Base-by-base conservation (phyloP, 1,284 basidiomycete genomes). In the Cutaneotrichosporon sp. region DNA sequence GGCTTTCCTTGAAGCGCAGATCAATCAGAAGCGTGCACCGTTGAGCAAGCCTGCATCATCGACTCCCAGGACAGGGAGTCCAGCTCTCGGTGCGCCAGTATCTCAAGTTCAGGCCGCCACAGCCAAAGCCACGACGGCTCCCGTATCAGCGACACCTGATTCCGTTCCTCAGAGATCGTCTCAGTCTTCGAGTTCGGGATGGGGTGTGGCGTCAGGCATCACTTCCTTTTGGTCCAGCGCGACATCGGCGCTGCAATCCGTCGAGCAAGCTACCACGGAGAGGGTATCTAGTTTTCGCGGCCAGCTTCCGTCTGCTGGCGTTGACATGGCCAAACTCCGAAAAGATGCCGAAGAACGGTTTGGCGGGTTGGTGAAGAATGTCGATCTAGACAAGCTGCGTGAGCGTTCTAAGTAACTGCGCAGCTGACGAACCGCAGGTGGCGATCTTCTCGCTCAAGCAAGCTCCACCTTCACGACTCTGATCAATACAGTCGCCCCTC, bases 401-500 rank as follows among this genome's bases (percentile, higher is more conserved):
- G 44, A 59, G 67, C 10, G 26, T 23, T 17, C 4, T 3, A 17
- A 1, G 23, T 37, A 12, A 20, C 21, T 36, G 30, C 21, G 41
- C 4, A 9, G 40, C 18, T 45, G 22, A 33, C 53, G 23, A 39
- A 15, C n/a, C 22, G 9, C 65, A 92, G 90, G 90, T 46, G 81
- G 90, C 68, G 91, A 93, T 66, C 84, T 94, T 64, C 86, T 85
- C 67, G 82, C 84, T 42, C 86, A 88, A 30, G 90, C 90, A 22
- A 76, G 91, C 56, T 91, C 88, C 8, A 91, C 90, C 1, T 62
- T 96, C 22, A 89, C 84, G 4, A 92, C 94, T 54, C 84, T 98
- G 51, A 77, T 98, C 58, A 96, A 97, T 69, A 93, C 87, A 15
- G 94, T 99, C 47, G 96, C 94, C 0, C 96, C 96, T 22, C 96